Conservation (phyloP, 768 basidiomycete genomes). For the Termitomyces sp. region DNA sequence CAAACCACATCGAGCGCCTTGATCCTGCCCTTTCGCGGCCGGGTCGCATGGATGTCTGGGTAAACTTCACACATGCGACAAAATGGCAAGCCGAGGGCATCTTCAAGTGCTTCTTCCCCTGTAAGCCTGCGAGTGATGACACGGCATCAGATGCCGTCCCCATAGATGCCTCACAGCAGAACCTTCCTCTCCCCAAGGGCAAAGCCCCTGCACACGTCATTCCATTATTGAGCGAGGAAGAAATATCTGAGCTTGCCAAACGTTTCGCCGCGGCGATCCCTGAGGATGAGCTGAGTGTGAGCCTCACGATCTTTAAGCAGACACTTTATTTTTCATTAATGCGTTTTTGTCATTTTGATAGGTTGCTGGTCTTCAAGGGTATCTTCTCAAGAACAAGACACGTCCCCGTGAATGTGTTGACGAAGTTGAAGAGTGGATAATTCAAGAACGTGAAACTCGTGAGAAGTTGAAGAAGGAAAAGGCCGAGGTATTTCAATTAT, state of each 20-base stretch:
- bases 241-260: slow-evolving; percentile 75
- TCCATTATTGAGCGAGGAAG: slow-evolving; percentile 68
- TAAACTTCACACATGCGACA: slow-evolving; percentile 86
- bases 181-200: slow-evolving; percentile 63
- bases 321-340: not conserved
- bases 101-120: slow-evolving; percentile 93
- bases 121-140: slow-evolving; percentile 30
- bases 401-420: slow-evolving; percentile 83
- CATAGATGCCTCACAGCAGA: slow-evolving; percentile 54
- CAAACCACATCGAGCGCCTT: slow-evolving; percentile 90
- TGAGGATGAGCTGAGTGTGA: slow-evolving; percentile 82
- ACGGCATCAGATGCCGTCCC: slow-evolving; percentile 13
- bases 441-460: slow-evolving; percentile 76
- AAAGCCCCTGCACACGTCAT: slow-evolving; percentile 53
- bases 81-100: slow-evolving; percentile 93
- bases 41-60: slow-evolving; percentile 90
- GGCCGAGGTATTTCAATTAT: slow-evolving; percentile 36
- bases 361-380: slow-evolving; percentile 84
- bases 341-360: slow-evolving; percentile 20
- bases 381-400: slow-evolving; percentile 85
- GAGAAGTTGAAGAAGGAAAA: slow-evolving; percentile 84
- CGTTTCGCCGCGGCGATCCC: slow-evolving; percentile 80
- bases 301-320: slow-evolving; percentile 13
- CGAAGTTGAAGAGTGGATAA: slow-evolving; percentile 73
- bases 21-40: slow-evolving; percentile 86